Evolutionary conservation across 257 asterid genomes (phyloP).

Genomic region (Knoxia roxburghii): DNA sequence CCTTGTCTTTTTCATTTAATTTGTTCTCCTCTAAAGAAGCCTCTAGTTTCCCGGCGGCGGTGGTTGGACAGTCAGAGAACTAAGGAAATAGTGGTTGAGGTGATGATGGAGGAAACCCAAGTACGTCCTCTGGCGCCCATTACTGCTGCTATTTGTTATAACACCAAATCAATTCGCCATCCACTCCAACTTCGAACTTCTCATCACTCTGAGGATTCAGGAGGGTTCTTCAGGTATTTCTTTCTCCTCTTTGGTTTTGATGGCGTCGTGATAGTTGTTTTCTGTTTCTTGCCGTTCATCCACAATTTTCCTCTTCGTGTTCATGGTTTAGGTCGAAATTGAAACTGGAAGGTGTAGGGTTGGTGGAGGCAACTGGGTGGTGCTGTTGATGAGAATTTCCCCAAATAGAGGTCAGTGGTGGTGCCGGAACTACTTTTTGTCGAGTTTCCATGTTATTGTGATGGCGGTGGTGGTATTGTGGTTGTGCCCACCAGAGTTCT

Average conservation of each 20-base stretch:
- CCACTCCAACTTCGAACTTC: too few species aligned
- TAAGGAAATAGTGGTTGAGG: too few species aligned
- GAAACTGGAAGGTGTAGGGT: conserved; percentile 16
- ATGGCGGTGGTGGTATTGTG: conserved; percentile 18
- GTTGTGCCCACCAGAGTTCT: conserved; percentile 50
- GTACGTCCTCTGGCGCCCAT: too few species aligned
- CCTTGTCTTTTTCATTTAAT: too few species aligned
- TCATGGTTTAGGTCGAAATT: conserved; percentile 54
- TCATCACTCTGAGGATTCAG: too few species aligned
- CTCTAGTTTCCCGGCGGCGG: too few species aligned
- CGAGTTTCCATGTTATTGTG: conserved; percentile 26
- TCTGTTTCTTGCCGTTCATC: conserved; percentile 8
- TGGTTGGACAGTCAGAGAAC: too few species aligned
- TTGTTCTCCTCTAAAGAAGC: too few species aligned
- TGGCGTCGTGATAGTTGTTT: neutral
- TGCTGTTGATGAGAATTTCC: conserved; percentile 12
- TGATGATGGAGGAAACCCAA: too few species aligned
- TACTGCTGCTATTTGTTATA: too few species aligned
- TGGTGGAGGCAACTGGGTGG: too few species aligned
- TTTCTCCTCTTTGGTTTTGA: neutral
- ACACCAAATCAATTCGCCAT: too few species aligned
- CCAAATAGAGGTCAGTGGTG: conserved; percentile 6
- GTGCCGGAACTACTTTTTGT: conserved; percentile 23
- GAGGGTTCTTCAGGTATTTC: conserved; percentile 36
- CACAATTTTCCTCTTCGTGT: conserved; percentile 30